A percentile compares a stretch with the other conserved stretches of the same genome.
phyloP scores from a whole-genome alignment of 306 rosid genomes.

The Acmispon strigosus region DNA sequence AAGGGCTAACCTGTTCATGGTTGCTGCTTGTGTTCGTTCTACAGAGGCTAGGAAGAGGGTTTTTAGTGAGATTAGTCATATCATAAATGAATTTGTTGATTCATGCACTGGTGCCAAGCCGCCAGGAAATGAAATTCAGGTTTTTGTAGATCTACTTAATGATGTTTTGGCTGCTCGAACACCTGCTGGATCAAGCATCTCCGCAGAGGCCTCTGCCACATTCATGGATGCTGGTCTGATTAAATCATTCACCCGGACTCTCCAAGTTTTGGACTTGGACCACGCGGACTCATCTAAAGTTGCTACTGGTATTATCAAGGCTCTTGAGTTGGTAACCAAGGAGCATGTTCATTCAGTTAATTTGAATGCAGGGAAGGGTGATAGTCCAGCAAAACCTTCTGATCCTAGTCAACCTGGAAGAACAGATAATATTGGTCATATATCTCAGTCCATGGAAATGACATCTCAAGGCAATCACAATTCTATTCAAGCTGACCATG shows the following conservation, averaged over 20 bases:
- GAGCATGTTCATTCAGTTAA: constrained; percentile 74
- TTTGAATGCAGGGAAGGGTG: constrained; percentile 58
- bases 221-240: constrained; percentile 86
- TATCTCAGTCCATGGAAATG: constrained; percentile 58
- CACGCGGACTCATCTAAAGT: constrained; percentile 86
- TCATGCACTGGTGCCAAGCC: constrained; percentile 56
- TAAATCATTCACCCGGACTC: constrained; percentile 57
- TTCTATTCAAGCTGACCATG: constrained; percentile 52
- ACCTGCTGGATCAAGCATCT: constrained; percentile 76
- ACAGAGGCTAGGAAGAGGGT: constrained; percentile 88
- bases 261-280: constrained; percentile 84
- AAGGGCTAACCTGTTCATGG: constrained; percentile 84
- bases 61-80: constrained; percentile 62
- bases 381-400: constrained; percentile 47
- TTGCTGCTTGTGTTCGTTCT: constrained; percentile 92
- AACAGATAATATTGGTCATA: constrained; percentile 39
- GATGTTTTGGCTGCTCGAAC: constrained; percentile 87
- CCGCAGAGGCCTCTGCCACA: constrained; percentile 80
- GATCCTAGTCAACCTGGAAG: constrained; percentile 56
- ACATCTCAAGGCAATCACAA: constrained; percentile 55
- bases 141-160: constrained; percentile 77
- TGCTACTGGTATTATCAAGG: constrained; percentile 76
- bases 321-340: constrained; percentile 87
- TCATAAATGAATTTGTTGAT: constrained; percentile 65
- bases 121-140: constrained; percentile 61